Evolutionary conservation across 139 green algal species (phyloP), one percentile per base, ranked within the genome.

Genomic region (Coelastrella sp.): DNA sequence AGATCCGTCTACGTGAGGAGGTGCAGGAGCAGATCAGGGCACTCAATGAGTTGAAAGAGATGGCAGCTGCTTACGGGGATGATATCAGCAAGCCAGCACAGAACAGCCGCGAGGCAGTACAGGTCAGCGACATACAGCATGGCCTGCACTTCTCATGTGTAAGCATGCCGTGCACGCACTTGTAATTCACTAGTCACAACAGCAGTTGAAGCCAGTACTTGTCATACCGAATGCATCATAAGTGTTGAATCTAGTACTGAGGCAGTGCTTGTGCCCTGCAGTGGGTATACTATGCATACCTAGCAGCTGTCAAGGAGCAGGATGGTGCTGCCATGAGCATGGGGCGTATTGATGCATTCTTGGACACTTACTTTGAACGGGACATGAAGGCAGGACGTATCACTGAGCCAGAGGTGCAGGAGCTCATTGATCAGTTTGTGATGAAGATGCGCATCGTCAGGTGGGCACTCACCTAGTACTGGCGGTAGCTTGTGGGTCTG

Each of bases 311-410:
- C 5, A 96, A 96, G 91, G 89, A 95, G 88, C 90, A 95, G 87
- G 93, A 96, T 87, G 93, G 93, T 48, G 93, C 93, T 0, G 93
- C 93, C 77, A 96, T 96, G 90, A 92, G 85, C 68, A 86, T 96
- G 87, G 93, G 93, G 76, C 90, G 93, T 84, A 90, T 96, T 38
- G 93, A 96, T 81, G 93, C 91, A 41, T 96, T 96, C 88, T 88
- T 96, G 63, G 93, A 96, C 90, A 87, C 87, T 35, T 96, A 91
- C 90, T 89, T 96, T 84, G 88, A 95, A 87, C 41, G 59, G 13
- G 89, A 94, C 82, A 81, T 95, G 25, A 50, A 67, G n/a, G 43
- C 51, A 21, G 89, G 91, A 2, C n/a, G 30, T 35, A 51, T 77
- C 5, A 94, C 87, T 7, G 93, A 94, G 79, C 79, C 81, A 4